Percentiles rank a stretch among this genome's conserved stretches.
Conservation (phyloP, 2,329 filamentous ascomycete genomes). For the Colletotrichum falcatum region DNA sequence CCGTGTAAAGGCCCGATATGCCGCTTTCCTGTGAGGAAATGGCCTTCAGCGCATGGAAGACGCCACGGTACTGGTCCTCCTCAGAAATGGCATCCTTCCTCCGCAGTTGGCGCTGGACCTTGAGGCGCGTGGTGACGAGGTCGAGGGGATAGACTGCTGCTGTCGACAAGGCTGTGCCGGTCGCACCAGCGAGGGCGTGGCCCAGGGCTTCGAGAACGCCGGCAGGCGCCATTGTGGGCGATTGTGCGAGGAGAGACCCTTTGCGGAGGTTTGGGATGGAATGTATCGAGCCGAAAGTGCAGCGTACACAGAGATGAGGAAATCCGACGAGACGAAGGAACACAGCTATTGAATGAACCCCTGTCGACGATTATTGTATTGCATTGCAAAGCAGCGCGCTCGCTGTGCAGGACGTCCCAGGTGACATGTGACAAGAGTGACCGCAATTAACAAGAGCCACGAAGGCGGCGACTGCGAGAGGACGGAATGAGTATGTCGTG, state of each 20-base stretch:
- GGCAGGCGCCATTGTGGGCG: slow-evolving; percentile 41
- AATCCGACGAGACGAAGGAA: background rate
- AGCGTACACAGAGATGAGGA: background rate
- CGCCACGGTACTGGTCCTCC: slow-evolving; percentile 68
- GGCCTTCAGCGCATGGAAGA: slow-evolving; percentile 76
- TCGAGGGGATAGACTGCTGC: slow-evolving; percentile 84
- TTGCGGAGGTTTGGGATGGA: background rate
- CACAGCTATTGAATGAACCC: background rate
- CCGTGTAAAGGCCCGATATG: slow-evolving; percentile 75
- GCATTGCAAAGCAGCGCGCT: background rate
- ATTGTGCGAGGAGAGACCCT: background rate
- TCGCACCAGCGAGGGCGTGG: slow-evolving; percentile 83
- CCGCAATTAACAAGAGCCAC: background rate
- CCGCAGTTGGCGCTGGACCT: slow-evolving; percentile 76
- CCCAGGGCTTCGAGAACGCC: slow-evolving; percentile 77
- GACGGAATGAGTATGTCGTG: background rate
- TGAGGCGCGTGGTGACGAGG: slow-evolving; percentile 83
- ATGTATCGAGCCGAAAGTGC: background rate
- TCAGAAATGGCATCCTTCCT: slow-evolving; percentile 44
- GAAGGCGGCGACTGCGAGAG: background rate
- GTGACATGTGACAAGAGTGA: background rate
- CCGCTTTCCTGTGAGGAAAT: slow-evolving; percentile 82
- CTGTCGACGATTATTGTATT: background rate
- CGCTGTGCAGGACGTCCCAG: background rate
- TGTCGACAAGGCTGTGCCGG: slow-evolving; percentile 83